Conservation (phyloP, 2,329 filamentous ascomycete genomes). For the Diplocarpon mali region DNA sequence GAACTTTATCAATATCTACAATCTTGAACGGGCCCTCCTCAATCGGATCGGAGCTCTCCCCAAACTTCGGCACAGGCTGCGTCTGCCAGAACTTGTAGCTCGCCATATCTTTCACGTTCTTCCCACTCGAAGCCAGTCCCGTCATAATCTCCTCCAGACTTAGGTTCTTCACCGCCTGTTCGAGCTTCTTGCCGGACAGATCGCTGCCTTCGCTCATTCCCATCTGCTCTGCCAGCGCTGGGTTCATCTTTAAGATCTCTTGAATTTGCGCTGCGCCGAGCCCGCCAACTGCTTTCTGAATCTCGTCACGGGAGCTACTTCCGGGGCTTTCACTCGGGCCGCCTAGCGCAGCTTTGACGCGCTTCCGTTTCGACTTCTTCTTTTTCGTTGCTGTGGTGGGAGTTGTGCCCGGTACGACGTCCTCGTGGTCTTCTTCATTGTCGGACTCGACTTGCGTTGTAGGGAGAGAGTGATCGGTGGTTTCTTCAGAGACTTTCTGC, state of each 20-base stretch:
- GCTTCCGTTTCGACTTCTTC: slow-evolving; percentile 57
- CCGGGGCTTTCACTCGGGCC: slow-evolving; percentile 5
- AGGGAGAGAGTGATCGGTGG: slow-evolving; percentile 31
- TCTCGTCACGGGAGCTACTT: slow-evolving; percentile 36
- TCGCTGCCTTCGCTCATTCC: slow-evolving; percentile 30
- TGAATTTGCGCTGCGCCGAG: slow-evolving; percentile 47
- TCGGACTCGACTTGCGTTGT: slow-evolving; percentile 36
- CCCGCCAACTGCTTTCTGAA: slow-evolving; percentile 31
- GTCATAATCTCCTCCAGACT: slow-evolving; percentile 64
- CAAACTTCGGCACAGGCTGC: slow-evolving; percentile 85
- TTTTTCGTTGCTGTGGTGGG: slow-evolving; percentile 33
- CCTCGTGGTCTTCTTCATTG: slow-evolving; percentile 35
- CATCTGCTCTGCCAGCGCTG: slow-evolving; percentile 54
- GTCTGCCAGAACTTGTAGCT: slow-evolving; percentile 99
- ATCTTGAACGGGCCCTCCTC: slow-evolving; percentile 77
- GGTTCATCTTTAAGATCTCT: slow-evolving; percentile 61
- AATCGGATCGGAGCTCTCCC: slow-evolving; percentile 42
- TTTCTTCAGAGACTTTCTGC: slow-evolving; percentile 31
- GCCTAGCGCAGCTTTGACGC: slow-evolving; percentile 36
- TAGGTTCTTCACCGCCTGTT: slow-evolving; percentile 48
- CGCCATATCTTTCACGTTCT: slow-evolving; percentile 92
- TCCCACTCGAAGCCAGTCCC: slow-evolving; percentile 63
- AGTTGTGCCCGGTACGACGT: slow-evolving; percentile 20
- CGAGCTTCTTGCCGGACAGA: slow-evolving; percentile 30
- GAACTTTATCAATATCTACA: slow-evolving; percentile 67